These are phyloP conservation scores for Plectranthus barbatus DNA, from an alignment of 257 asterid genomes.

Conservation along the genomic window DNA sequence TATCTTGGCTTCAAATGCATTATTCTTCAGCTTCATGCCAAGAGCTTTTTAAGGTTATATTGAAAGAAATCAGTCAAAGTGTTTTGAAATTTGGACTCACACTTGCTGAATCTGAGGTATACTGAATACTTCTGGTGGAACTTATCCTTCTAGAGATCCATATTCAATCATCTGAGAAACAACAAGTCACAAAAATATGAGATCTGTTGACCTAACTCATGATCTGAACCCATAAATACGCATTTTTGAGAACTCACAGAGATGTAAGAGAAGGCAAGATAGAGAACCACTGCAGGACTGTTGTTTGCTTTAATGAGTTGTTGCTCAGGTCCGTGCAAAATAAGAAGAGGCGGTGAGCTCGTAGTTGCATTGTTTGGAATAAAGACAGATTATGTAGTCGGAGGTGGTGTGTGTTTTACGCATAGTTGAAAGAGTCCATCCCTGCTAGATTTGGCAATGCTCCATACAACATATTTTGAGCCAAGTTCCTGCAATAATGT, in stretches of 20 bases:
- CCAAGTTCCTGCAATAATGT: constrained; percentile 56
- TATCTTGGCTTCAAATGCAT: constrained; percentile 60
- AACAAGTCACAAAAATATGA: constrained; percentile 12
- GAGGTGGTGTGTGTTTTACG: constrained; percentile 28
- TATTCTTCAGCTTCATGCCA: constrained; percentile 75
- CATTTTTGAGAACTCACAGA: constrained; percentile 42
- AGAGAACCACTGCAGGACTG: constrained; percentile 73
- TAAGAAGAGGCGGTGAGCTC: background rate
- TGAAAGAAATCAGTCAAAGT: background rate
- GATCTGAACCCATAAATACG: constrained; percentile 8
- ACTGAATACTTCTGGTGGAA: constrained; percentile 59
- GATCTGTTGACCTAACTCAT: background rate
- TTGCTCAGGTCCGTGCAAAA: constrained; percentile 80
- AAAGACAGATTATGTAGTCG: background rate
- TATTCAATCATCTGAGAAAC: constrained; percentile 69
- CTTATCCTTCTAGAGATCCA: constrained; percentile 67
- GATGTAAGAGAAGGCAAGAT: constrained; percentile 68
- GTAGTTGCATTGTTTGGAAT: background rate
- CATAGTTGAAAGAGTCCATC: constrained; percentile 70
- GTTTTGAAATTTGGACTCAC: constrained; percentile 35
- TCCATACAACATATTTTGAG: constrained; percentile 71
- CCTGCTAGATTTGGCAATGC: constrained; percentile 61
- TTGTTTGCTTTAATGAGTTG: constrained; percentile 60
- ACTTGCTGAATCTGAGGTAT: constrained; percentile 88
- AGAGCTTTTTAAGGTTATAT: constrained; percentile 1